These are phyloP conservation scores for Pisolithus microcarpus DNA, from an alignment of 768 basidiomycete species.

Conservation along the genomic window DNA sequence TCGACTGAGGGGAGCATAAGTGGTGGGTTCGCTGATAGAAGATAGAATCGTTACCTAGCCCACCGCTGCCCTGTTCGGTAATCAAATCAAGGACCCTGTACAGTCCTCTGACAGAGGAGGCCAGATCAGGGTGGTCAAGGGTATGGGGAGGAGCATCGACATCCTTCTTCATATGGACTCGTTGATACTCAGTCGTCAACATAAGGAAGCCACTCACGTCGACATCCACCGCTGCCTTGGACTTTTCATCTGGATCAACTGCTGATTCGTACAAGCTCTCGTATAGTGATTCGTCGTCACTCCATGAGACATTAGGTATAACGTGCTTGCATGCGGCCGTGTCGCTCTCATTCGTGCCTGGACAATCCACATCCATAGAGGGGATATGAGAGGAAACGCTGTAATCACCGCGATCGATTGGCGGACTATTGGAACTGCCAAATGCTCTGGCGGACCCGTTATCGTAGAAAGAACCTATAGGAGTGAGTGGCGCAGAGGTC, in stretches of 20 bases:
- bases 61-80: constrained; percentile 42
- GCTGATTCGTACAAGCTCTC: constrained; percentile 1
- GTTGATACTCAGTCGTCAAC: background rate
- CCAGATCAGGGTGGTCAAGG: constrained; percentile 15
- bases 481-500: too few species aligned
- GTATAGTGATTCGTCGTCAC: background rate
- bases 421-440: too few species aligned
- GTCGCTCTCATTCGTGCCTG: too few species aligned
- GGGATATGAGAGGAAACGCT: too few species aligned
- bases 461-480: too few species aligned
- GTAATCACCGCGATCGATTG: too few species aligned
- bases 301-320: background rate
- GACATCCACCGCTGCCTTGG: background rate
- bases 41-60: constrained; percentile 34
- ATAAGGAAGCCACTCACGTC: background rate
- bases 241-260: background rate
- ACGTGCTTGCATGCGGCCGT: background rate
- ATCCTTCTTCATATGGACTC: background rate
- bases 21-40: background rate
- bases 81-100: constrained; percentile 50
- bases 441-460: too few species aligned
- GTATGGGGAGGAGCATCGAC: background rate
- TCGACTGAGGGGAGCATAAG: constrained; percentile 34
- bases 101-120: constrained; percentile 35
- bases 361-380: too few species aligned